A percentile compares a stretch with the other conserved stretches of the same genome.
Conservation (phyloP, 169 alveolate genomes). For the Fabrea salina region DNA sequence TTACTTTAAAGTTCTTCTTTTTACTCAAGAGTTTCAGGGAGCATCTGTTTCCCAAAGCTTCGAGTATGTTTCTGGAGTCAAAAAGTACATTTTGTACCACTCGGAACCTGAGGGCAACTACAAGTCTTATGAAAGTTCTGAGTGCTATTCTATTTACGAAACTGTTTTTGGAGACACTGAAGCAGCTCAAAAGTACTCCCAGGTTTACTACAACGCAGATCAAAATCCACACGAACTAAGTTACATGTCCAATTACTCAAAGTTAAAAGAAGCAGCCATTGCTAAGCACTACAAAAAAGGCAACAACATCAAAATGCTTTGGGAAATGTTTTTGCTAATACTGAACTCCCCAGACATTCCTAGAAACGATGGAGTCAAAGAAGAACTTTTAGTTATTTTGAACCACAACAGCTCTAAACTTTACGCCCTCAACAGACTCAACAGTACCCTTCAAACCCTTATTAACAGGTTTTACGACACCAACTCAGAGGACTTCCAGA, state of each 20-base stretch:
- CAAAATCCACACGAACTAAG: not conserved
- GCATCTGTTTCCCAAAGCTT: conserved; percentile 11
- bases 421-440: not conserved
- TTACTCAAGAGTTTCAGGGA: not conserved
- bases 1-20: conserved; percentile 1
- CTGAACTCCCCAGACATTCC: not conserved
- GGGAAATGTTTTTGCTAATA: not conserved
- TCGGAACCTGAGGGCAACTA: not conserved
- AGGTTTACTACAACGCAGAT: not conserved
- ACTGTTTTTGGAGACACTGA: conserved; percentile 12
- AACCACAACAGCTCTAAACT: conserved; percentile 13
- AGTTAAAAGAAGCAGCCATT: not conserved
- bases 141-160: not conserved
- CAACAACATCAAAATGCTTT: not conserved
- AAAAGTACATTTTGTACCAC: not conserved
- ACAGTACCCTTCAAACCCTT: not conserved
- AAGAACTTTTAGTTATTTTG: not conserved
- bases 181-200: conserved; percentile 7
- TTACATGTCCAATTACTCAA: not conserved
- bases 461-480: conserved; percentile 16
- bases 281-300: conserved; percentile 2
- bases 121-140: too few species aligned
- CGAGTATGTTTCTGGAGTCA: not conserved
- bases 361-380: not conserved
- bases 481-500: not conserved